Percentiles rank a stretch among this genome's conserved stretches.
phyloP scores from a whole-genome alignment of 306 rosid species.

The Gleditsia sinensis region DNA sequence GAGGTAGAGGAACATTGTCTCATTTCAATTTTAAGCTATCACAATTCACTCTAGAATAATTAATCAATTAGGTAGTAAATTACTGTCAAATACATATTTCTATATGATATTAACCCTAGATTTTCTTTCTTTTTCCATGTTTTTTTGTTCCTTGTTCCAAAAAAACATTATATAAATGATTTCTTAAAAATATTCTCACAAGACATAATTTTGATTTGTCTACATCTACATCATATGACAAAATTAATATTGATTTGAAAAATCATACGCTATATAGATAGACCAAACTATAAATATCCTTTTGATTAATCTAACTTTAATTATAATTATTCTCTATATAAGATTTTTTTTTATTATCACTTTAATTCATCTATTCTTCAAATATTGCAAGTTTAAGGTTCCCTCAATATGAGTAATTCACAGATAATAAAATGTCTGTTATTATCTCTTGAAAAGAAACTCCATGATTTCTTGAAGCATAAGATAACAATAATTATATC shows the following conservation, averaged over 20 bases:
- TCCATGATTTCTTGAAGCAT: no score
- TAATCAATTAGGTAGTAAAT: conserved; percentile 25
- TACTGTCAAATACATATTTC: not conserved
- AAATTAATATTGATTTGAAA: not conserved
- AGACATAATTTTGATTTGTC: conserved; percentile 11
- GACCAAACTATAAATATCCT: conserved; percentile 22
- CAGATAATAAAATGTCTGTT: not conserved
- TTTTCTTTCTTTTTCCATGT: conserved; percentile 17
- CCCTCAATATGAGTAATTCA: conserved; percentile 7
- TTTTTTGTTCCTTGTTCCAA: not conserved
- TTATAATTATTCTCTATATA: not conserved
- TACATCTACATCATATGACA: not conserved
- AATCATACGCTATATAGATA: conserved; percentile 8
- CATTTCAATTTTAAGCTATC: conserved; percentile 32
- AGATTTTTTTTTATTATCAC: not conserved
- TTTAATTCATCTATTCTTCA: conserved; percentile 11
- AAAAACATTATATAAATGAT: not conserved
- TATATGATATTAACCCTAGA: conserved; percentile 4
- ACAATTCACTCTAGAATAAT: conserved; percentile 1
- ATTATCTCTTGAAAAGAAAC: not conserved
- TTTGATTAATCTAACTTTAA: not conserved
- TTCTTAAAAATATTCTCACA: not conserved
- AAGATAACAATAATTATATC: not conserved
- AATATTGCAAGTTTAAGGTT: not conserved
- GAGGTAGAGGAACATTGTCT: conserved; percentile 35